These are phyloP conservation scores for Davidsoniella eucalypti DNA, from an alignment of 2,329 filamentous ascomycete species.

Conservation along the genomic window DNA sequence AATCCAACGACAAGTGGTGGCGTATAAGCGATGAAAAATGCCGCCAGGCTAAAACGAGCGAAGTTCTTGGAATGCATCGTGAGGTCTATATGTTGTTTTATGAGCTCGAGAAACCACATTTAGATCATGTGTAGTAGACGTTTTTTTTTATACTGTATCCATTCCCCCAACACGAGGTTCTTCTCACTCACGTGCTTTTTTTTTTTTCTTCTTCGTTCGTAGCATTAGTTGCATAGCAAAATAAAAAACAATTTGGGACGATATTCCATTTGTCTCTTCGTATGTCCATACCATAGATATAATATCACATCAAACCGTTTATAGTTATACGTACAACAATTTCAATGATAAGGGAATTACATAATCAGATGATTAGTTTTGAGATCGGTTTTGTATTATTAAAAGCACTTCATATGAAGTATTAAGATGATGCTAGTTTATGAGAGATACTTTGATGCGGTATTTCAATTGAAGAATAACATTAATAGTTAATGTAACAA, in stretches of 20 bases:
- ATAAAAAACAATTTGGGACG: no score
- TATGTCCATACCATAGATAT: no score
- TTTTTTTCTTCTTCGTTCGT: no score
- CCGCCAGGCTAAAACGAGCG: constrained; percentile 80
- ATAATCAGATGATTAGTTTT: no score
- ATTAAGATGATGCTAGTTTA: neutral
- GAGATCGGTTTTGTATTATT: neutral
- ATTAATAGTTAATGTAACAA: neutral
- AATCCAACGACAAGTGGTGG: constrained; percentile 74
- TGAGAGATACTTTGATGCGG: neutral
- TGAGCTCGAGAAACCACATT: constrained; percentile 46
- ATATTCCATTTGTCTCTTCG: no score
- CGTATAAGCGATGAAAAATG: constrained; percentile 94
- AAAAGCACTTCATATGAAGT: neutral
- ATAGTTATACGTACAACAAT: no score
- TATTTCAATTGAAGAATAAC: neutral
- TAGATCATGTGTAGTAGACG: constrained; percentile 19
- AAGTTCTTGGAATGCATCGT: constrained; percentile 83
- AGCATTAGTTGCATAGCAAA: no score
- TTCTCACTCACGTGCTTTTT: no score
- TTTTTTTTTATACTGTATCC: neutral
- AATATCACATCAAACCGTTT: neutral
- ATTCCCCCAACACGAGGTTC: no score
- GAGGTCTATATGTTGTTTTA: constrained; percentile 97
- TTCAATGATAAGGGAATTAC: no score